A percentile compares a stretch with the other conserved stretches of the same genome.
These are phyloP conservation scores for Thecaphora thlaspeos DNA, from an alignment of 1,284 basidiomycete species.

Conservation along the genomic window DNA sequence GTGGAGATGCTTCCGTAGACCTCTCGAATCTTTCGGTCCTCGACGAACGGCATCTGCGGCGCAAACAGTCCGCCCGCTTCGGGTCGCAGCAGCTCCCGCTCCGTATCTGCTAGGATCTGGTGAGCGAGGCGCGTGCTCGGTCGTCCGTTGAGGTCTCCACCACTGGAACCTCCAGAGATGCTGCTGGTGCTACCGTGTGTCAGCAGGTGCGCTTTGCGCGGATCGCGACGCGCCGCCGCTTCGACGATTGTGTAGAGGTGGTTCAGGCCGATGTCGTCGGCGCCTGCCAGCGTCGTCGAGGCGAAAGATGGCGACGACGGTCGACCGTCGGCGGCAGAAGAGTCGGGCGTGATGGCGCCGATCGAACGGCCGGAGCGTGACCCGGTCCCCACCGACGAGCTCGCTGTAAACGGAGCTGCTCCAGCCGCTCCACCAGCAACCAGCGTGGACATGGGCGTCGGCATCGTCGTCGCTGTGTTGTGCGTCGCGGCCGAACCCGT, in stretches of 20 bases:
- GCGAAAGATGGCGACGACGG: slow-evolving; percentile 17
- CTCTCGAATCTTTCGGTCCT: slow-evolving; percentile 21
- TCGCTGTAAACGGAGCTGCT: background rate
- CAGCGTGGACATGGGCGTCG: slow-evolving; percentile 33
- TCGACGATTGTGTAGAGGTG: slow-evolving; percentile 49
- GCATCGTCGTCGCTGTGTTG: slow-evolving; percentile 19
- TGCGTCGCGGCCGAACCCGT: slow-evolving; percentile 22
- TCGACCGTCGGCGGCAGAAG: no score
- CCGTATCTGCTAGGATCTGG: slow-evolving; percentile 1
- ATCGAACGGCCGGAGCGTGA: background rate
- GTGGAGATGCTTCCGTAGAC: slow-evolving; percentile 21
- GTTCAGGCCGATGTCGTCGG: slow-evolving; percentile 36
- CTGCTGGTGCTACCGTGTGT: slow-evolving; percentile 20
- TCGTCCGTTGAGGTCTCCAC: slow-evolving; percentile 5
- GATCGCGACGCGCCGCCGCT: slow-evolving; percentile 39
- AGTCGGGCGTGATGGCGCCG: background rate
- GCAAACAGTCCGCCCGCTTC: slow-evolving; percentile 38
- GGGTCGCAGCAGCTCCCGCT: slow-evolving; percentile 15
- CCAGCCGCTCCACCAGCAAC: slow-evolving; percentile 1
- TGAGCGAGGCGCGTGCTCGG: slow-evolving; percentile 16
- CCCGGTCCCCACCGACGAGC: background rate
- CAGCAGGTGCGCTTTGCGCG: slow-evolving; percentile 13
- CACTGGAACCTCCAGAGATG: slow-evolving; percentile 4
- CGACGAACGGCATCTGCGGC: slow-evolving; percentile 26
- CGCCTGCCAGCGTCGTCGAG: slow-evolving; percentile 15